phyloP scores from a whole-genome alignment of 1,284 basidiomycete species.

The Ustilago trichophora region DNA sequence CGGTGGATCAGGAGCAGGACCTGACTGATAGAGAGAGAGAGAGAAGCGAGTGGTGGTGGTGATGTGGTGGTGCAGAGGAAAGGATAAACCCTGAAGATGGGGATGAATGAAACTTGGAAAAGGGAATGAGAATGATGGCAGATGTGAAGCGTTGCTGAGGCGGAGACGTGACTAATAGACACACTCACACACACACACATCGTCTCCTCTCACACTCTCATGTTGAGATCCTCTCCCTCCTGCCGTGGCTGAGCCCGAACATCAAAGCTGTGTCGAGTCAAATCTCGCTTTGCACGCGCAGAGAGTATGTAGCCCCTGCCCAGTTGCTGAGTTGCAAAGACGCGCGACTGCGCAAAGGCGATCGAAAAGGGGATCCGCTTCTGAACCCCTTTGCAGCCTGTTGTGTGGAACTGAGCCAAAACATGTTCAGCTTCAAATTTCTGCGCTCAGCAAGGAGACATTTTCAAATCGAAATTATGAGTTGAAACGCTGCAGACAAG shows the following conservation, averaged over 20 bases:
- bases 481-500: neutral
- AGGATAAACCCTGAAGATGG: slow-evolving; percentile 1
- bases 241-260: slow-evolving; percentile 4
- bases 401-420: slow-evolving; percentile 4
- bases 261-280: neutral
- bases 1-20: slow-evolving; percentile 53
- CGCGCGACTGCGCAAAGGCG: slow-evolving; percentile 24
- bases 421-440: too few relatives aligned
- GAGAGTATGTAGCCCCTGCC: too few relatives aligned
- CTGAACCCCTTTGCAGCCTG: too few relatives aligned
- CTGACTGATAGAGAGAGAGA: slow-evolving; percentile 16
- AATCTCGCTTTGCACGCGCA: neutral
- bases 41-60: neutral
- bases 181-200: too few relatives aligned
- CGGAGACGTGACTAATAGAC: too few relatives aligned
- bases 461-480: too few relatives aligned
- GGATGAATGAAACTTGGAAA: neutral
- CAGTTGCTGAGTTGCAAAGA: too few relatives aligned
- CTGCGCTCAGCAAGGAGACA: too few relatives aligned
- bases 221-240: neutral
- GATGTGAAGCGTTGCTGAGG: neutral
- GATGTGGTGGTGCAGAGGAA: neutral
- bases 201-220: too few relatives aligned
- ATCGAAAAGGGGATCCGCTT: slow-evolving; percentile 10
- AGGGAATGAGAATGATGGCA: neutral